A percentile compares a stretch with the other conserved stretches of the same genome.
phyloP scores from a whole-genome alignment of 257 asterid species.

The Leptodermis oblonga region DNA sequence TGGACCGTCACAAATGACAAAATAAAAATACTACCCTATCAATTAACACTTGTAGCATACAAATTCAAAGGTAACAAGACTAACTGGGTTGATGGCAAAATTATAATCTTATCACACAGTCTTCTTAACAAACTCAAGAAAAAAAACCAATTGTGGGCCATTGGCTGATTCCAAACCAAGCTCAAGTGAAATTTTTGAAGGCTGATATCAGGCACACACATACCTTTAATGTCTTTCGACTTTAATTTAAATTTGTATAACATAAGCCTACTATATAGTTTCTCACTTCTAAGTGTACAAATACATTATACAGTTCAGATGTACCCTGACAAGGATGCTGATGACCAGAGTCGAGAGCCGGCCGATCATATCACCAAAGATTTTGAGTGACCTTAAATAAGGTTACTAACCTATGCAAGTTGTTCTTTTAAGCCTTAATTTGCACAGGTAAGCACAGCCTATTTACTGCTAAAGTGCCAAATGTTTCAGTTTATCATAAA shows the following conservation, averaged over 20 bases:
- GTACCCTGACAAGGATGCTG: not conserved
- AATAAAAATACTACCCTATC: not conserved
- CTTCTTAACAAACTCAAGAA: not conserved
- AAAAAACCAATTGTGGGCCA: not conserved
- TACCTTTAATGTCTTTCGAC: not conserved
- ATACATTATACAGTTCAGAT: not conserved
- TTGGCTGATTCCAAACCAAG: not conserved
- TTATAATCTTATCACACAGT: not conserved
- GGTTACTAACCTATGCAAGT: not conserved
- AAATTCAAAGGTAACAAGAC: not conserved
- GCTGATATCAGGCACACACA: not conserved
- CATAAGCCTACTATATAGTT: not conserved
- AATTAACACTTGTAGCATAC: not conserved
- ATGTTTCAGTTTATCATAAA: not conserved
- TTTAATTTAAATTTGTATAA: not conserved
- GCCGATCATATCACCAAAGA: no score
- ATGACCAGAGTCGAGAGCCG: not conserved
- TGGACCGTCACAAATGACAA: not conserved
- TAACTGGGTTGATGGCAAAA: not conserved
- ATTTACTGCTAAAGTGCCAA: not conserved
- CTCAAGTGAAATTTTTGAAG: not conserved
- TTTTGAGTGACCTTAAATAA: no score
- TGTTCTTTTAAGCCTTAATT: not conserved
- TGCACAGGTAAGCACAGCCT: not conserved
- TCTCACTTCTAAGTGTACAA: not conserved